Conservation (phyloP, 2,329 filamentous ascomycete genomes). For the Eurotiales sp. region DNA sequence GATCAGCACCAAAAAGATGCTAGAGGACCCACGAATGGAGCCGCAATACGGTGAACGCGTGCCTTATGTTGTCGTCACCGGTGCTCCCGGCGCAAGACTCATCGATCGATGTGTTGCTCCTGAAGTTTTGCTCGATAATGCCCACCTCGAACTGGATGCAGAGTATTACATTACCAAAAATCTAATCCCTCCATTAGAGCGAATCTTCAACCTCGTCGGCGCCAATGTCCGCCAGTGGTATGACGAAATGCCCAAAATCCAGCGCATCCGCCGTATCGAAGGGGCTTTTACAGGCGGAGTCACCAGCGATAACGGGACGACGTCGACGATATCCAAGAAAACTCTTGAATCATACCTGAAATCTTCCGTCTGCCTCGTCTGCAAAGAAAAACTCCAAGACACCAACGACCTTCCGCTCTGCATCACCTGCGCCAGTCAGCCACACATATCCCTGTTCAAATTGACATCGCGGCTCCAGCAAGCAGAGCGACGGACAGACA, state of each 20-base stretch:
- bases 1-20: slow-evolving; percentile 81
- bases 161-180: slow-evolving; percentile 98
- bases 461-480: slow-evolving; percentile 60
- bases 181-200: slow-evolving; percentile 86
- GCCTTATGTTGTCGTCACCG: slow-evolving; percentile 88
- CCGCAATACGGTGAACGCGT: slow-evolving; percentile 94
- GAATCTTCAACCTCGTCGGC: slow-evolving; percentile 94
- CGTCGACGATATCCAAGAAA: slow-evolving; percentile 47
- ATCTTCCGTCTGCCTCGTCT: slow-evolving; percentile 73
- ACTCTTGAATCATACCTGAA: slow-evolving; percentile 95
- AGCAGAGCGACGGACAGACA: slow-evolving; percentile 60
- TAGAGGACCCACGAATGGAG: slow-evolving; percentile 78
- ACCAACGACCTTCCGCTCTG: slow-evolving; percentile 39
- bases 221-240: slow-evolving; percentile 90
- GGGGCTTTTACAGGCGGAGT: slow-evolving; percentile 25
- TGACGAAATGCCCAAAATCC: slow-evolving; percentile 92
- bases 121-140: slow-evolving; percentile 72
- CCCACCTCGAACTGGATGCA: slow-evolving; percentile 77
- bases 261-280: slow-evolving; percentile 66
- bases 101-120: slow-evolving; percentile 88
- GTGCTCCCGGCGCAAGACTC: slow-evolving; percentile 78
- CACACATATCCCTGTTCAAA: slow-evolving; percentile 58
- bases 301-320: slow-evolving; percentile 6
- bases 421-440: slow-evolving; percentile 30
- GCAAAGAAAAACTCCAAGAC: slow-evolving; percentile 56